A percentile compares a stretch with the other conserved stretches of the same genome.
phyloP scores from a whole-genome alignment of 2,329 filamentous ascomycete genomes.

The Ceratocystis huliohia region DNA sequence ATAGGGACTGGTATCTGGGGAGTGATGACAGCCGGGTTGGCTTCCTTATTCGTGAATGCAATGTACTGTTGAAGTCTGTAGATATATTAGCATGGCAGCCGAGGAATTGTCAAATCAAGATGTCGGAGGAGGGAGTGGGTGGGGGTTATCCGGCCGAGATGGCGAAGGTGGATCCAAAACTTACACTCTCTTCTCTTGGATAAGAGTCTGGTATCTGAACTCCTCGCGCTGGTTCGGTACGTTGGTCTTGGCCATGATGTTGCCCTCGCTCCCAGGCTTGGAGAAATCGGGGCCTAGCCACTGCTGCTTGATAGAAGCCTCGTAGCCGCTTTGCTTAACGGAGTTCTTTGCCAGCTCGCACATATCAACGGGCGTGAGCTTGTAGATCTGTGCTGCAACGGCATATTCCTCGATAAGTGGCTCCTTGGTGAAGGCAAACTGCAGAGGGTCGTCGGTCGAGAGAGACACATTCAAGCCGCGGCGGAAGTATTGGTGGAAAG shows the following conservation, averaged over 20 bases:
- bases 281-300: conserved; percentile 77
- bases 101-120: background rate
- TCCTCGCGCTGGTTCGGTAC: conserved; percentile 85
- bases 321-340: conserved; percentile 88
- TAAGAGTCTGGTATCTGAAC: conserved; percentile 74
- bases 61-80: conserved; percentile 21
- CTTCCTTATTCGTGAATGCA: conserved; percentile 16
- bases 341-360: conserved; percentile 95
- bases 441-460: conserved; percentile 90
- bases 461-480: conserved; percentile 89
- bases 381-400: conserved; percentile 96
- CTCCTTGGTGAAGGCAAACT: conserved; percentile 98
- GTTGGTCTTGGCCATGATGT: conserved; percentile 91
- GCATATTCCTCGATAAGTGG: conserved; percentile 96
- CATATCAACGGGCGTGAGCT: conserved; percentile 94
- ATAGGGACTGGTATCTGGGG: background rate
- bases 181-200: conserved; percentile 76
- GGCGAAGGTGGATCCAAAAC: conserved; percentile 26
- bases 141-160: background rate
- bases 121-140: background rate
- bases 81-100: background rate
- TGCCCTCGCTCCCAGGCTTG: conserved; percentile 67
- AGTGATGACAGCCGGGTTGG: background rate
- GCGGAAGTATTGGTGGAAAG: conserved; percentile 90
- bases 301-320: conserved; percentile 73